phyloP scores from a whole-genome alignment of 768 basidiomycete species.

The Boletus subcaerulescens region DNA sequence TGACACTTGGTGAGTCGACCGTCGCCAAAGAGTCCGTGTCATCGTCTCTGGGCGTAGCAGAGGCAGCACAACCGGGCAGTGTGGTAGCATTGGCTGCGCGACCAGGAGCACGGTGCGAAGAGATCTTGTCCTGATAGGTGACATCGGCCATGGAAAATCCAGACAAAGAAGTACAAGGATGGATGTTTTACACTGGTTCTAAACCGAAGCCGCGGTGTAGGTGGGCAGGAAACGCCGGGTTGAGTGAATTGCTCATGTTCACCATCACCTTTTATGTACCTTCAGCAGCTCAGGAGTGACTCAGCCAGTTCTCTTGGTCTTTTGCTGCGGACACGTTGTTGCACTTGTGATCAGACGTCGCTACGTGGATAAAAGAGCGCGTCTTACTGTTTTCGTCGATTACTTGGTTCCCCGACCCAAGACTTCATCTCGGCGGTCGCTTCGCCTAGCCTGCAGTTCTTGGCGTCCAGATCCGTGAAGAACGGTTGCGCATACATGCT shows the following conservation, averaged over 20 bases:
- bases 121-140: not conserved
- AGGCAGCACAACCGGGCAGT: not conserved
- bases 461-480: conserved; percentile 18
- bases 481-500: not conserved
- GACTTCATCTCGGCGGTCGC: not conserved
- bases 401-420: not conserved
- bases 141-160: not conserved
- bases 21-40: conserved; percentile 1
- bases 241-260: not conserved
- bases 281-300: not conserved
- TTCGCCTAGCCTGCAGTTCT: conserved; percentile 8
- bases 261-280: conserved; percentile 12
- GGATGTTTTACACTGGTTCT: not conserved
- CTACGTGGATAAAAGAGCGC: not conserved
- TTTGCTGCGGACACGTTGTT: conserved; percentile 1
- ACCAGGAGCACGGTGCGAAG: not conserved
- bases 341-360: conserved; percentile 1
- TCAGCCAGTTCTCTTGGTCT: not conserved
- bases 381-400: conserved; percentile 13
- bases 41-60: not conserved
- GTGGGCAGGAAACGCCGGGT: not conserved
- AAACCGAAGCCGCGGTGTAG: not conserved
- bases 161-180: conserved; percentile 3
- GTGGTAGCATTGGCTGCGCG: not conserved
- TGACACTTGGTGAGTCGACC: not conserved